Evolutionary conservation across 768 basidiomycete species (phyloP), one percentile per base, ranked within the genome.

Genomic region (Lactarius trivialis): DNA sequence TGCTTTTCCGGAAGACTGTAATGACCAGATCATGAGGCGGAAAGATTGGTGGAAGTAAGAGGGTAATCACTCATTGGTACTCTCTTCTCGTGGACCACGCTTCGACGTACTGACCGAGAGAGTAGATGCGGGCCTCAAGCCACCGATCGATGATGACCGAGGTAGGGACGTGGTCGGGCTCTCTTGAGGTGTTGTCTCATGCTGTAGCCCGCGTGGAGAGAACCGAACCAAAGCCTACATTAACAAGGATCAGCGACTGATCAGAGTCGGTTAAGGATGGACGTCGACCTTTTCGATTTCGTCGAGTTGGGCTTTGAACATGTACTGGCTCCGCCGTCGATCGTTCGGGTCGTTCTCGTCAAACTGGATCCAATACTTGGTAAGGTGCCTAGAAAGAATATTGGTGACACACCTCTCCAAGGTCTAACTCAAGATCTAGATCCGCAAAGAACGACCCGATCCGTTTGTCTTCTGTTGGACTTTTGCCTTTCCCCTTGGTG

Each of bases 271-370:
- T 43, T 41, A 30, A 26, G 8, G 55, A 43, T 21, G 66, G 45
- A 68, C 7, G 77, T 67, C 33, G 52, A 80, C 89, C 78, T 80
- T 81, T 70, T 93, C 90, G 52, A 93, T 87, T 72, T 88, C 86
- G 70, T 93, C 91, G 26, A 93, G 74, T 70, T 87, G 82, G 19
- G 85, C 84, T 67, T 79, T 84, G 84, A 92, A 83, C 48, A 86
- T 73, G 66, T 84, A 80, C 67, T 91, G 90, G 71, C 89, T 91
- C 69, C 81, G 82, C 45, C 89, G 80, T 61, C 82, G 81, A 73
- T 90, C 89, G 68, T 89, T 78, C 49, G 86, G 85, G 68, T 90
- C 89, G 66, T 83, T 76, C 50, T 83, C 81, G 62, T 89, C 86
- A 67, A 81, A 85, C 86, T 89, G 67, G 11, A 30, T 45, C 55